A percentile compares a stretch with the other conserved stretches of the same genome.
These are phyloP conservation scores for Dipodascus geniculatus DNA, from an alignment of 805 yeast species.

Conservation along the genomic window DNA sequence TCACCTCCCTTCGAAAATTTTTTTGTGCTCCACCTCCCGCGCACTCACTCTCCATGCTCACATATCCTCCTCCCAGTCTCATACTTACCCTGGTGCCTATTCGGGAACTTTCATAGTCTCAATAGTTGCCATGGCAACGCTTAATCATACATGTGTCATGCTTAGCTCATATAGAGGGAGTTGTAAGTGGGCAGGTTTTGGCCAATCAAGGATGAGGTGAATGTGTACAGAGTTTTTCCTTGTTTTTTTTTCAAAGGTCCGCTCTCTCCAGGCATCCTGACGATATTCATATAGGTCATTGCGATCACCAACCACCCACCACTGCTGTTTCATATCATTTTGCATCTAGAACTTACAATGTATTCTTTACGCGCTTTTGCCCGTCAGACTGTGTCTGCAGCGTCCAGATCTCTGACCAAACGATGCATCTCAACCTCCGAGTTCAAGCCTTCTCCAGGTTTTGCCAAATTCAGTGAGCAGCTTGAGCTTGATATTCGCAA, in stretches of 20 bases:
- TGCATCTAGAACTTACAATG: neutral
- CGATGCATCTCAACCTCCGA: constrained; percentile 1
- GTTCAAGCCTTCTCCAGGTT: constrained; percentile 23
- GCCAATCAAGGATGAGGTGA: neutral
- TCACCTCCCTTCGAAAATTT: no score
- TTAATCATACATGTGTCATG: no score
- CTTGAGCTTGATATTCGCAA: constrained; percentile 52
- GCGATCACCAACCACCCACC: neutral
- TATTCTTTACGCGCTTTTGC: neutral
- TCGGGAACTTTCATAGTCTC: neutral
- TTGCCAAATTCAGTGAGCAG: constrained; percentile 18
- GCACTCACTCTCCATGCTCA: neutral
- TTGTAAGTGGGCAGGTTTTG: no score
- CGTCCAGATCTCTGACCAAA: neutral
- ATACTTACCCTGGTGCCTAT: neutral
- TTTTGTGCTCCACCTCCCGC: no score
- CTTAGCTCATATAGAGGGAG: no score
- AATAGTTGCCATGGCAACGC: neutral
- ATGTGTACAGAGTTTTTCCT: neutral
- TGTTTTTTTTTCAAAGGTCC: neutral
- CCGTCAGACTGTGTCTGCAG: neutral
- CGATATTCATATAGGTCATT: neutral
- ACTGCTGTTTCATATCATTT: neutral
- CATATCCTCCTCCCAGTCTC: neutral
- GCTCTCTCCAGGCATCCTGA: neutral